Conservation (phyloP, 441 rosid species). For the Gossypium schwendimanii region DNA sequence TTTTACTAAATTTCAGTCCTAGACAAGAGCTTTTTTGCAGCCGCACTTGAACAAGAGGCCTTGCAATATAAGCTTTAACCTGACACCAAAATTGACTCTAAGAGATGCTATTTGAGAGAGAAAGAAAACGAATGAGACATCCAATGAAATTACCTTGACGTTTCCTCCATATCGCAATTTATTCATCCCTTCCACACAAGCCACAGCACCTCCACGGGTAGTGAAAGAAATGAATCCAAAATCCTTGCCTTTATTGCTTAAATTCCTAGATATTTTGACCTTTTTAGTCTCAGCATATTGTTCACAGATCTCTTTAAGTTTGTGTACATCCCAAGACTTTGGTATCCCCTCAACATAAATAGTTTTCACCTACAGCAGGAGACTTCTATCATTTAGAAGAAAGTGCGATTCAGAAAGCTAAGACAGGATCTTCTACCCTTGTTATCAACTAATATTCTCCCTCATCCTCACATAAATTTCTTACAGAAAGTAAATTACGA, state of each 20-base stretch:
- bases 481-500: not conserved
- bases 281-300: conserved; percentile 18
- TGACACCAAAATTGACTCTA: conserved; percentile 6
- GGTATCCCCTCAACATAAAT: conserved; percentile 13
- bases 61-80: conserved; percentile 22
- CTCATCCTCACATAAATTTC: not conserved
- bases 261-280: conserved; percentile 9
- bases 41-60: conserved; percentile 8
- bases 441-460: not conserved
- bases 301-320: conserved; percentile 13
- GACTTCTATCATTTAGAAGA: not conserved
- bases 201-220: conserved; percentile 17
- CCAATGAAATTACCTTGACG: conserved; percentile 9
- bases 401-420: not conserved
- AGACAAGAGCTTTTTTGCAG: conserved; percentile 1
- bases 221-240: conserved; percentile 21
- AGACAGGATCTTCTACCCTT: not conserved
- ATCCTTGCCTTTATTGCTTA: conserved; percentile 13
- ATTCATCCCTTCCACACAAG: conserved; percentile 19
- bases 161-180: conserved; percentile 9
- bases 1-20: conserved; percentile 7
- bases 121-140: not conserved
- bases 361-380: conserved; percentile 17
- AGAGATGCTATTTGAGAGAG: conserved; percentile 3
- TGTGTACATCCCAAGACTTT: conserved; percentile 18